Evolutionary conservation across 805 yeast genomes (phyloP), one percentile per base, ranked within the genome.

Genomic region (Saturnispora mendoncae): DNA sequence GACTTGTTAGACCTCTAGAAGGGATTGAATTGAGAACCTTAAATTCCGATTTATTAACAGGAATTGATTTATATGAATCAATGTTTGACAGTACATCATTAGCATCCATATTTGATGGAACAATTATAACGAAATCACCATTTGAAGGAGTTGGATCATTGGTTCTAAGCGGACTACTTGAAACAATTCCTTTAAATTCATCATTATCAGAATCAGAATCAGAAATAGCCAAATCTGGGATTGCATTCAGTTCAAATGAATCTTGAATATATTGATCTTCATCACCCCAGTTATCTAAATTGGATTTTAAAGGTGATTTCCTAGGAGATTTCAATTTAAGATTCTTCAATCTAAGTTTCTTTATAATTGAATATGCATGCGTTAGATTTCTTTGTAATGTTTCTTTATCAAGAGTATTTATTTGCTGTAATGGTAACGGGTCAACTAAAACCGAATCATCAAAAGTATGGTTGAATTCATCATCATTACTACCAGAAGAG

Each of bases 371-470:
- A 51, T 79, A 75, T 4, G 88, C 81, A 58, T 72, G 84, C 14
- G 68, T 66, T 49, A 84, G 66, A 19, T 83, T 78, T 0, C 81
- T 70, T 47, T 71, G 68, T 48, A 82, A 60, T 1, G 87, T 78
- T 52, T 84, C 88, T 2, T 73, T 62, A 52, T 82, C 85, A 33
- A 82, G 60, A 10, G 65, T 70, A 2, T 41, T 33, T 1, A 57
- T 46, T 17, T 57, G 55, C 13, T 67, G 67, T 1, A 67, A 58
- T 6, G 54, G 34, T 7, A 61, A 55, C 2, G 69, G 68, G 32
- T 65, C 67, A 3, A 45, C 28, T 6, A 55, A 19, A 42, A 55
- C 39, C 20, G 52, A 50, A 32, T 58, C 63, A 32, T 65, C 71
- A 7, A 63, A 63, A 9, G 65, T 69, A 10, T 61, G 27, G 17